Percentiles rank a stretch among this genome's conserved stretches.
phyloP scores from a whole-genome alignment of 495 filamentous ascomycete genomes.

The Tuber calosporum region DNA sequence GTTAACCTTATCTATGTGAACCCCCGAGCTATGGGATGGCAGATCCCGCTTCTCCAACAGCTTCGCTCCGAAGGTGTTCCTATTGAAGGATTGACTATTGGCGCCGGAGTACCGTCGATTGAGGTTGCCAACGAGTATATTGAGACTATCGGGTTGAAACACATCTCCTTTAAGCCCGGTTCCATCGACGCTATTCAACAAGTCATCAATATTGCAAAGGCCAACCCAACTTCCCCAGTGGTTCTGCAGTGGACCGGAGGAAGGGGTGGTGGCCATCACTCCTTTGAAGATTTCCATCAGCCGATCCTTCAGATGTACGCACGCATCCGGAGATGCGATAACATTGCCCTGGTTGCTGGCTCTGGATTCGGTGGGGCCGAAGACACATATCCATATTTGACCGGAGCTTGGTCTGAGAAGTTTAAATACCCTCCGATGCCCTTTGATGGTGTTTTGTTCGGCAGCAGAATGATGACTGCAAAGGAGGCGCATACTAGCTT shows the following conservation, averaged over 20 bases:
- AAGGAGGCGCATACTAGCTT: conserved; percentile 91
- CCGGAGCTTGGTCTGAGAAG: conserved; percentile 73
- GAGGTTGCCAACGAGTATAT: conserved; percentile 94
- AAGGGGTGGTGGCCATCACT: conserved; percentile 88
- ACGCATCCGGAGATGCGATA: conserved; percentile 69
- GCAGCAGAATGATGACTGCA: conserved; percentile 87
- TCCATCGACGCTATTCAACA: conserved; percentile 81
- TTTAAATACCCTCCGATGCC: conserved; percentile 92
- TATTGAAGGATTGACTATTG: conserved; percentile 89
- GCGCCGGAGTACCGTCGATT: conserved; percentile 86
- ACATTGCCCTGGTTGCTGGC: conserved; percentile 81
- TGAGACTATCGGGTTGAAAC: conserved; percentile 84
- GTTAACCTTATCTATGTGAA: conserved; percentile 96
- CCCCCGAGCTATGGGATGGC: conserved; percentile 93
- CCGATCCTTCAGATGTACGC: conserved; percentile 88
- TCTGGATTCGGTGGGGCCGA: conserved; percentile 87
- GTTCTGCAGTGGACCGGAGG: conserved; percentile 94
- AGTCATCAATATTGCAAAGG: conserved; percentile 87
- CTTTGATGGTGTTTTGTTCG: conserved; percentile 83
- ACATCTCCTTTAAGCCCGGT: conserved; percentile 91
- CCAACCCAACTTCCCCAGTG: conserved; percentile 80
- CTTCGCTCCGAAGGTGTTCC: conserved; percentile 82
- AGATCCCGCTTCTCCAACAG: conserved; percentile 81
- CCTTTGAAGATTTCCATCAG: conserved; percentile 90
- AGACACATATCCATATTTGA: conserved; percentile 89